These are phyloP conservation scores for Saccharum hybrid DNA, from an alignment of 202 grass and related monocot genomes.

Conservation along the genomic window DNA sequence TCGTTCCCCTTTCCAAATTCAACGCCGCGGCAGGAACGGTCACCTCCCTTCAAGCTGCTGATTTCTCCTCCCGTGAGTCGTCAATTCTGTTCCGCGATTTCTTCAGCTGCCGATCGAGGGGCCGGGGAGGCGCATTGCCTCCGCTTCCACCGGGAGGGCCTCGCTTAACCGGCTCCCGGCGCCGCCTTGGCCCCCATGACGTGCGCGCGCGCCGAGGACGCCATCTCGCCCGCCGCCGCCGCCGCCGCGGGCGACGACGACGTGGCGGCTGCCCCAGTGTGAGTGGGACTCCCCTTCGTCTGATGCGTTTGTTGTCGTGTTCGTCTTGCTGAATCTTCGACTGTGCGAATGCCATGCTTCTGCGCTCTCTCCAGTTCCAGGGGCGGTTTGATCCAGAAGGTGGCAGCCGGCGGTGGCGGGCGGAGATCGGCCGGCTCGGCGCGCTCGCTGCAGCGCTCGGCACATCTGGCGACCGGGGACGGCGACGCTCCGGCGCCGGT, in stretches of 20 bases:
- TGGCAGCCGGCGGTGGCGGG: slow-evolving; percentile 20
- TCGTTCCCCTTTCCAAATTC: slow-evolving; percentile 6
- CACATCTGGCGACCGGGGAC: slow-evolving; percentile 24
- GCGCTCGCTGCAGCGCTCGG: slow-evolving; percentile 43
- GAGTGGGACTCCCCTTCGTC: slow-evolving; percentile 9
- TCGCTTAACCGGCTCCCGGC: background rate
- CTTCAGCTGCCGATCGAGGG: background rate
- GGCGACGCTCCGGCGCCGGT: slow-evolving; percentile 26
- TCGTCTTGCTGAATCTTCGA: slow-evolving; percentile 13
- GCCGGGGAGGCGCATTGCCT: background rate
- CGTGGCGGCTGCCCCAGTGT: slow-evolving; percentile 28
- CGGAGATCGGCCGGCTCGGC: slow-evolving; percentile 47
- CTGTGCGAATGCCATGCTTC: background rate
- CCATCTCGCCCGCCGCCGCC: slow-evolving; percentile 30
- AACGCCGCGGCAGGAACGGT: background rate
- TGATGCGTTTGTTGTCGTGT: background rate
- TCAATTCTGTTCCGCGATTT: background rate
- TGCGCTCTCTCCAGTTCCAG: slow-evolving; percentile 30
- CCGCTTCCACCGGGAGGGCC: background rate
- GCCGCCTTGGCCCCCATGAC: slow-evolving; percentile 34
- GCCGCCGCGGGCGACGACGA: slow-evolving; percentile 28
- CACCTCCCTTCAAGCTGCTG: background rate
- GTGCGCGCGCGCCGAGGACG: slow-evolving; percentile 56
- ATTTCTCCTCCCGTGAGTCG: background rate
- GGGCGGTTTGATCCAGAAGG: slow-evolving; percentile 65